These are phyloP conservation scores for Candida railenensis DNA, from an alignment of 805 yeast genomes.

Conservation along the genomic window DNA sequence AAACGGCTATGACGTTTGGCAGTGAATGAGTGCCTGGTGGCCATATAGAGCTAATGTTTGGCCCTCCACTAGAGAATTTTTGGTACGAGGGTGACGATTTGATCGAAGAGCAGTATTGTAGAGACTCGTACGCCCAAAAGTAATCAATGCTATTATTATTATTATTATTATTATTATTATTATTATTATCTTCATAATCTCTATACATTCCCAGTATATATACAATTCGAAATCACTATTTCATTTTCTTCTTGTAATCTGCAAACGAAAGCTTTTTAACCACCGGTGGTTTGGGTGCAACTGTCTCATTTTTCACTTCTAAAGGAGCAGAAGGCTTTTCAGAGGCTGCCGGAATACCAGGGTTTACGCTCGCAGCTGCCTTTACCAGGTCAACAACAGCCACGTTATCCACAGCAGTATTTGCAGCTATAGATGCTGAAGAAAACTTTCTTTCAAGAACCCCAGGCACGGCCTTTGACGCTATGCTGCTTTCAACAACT, in stretches of 20 bases:
- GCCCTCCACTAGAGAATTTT: no score
- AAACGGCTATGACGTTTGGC: background rate
- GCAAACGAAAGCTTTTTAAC: constrained; percentile 69
- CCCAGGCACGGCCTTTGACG: background rate
- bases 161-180: no score
- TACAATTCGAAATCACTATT: constrained; percentile 17
- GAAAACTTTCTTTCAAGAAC: background rate
- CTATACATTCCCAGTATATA: background rate
- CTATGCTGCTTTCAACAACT: constrained; percentile 2
- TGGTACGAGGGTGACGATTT: no score
- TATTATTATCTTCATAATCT: background rate
- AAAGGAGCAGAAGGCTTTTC: background rate
- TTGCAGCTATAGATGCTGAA: background rate
- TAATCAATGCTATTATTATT: background rate
- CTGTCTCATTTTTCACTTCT: constrained; percentile 5
- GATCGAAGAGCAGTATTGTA: no score
- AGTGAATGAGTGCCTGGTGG: no score
- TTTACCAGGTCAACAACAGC: background rate
- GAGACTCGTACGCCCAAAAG: no score
- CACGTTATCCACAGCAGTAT: background rate
- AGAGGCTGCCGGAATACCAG: background rate
- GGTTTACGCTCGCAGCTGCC: background rate
- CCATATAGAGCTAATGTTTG: no score
- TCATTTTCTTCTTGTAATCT: constrained; percentile 65
- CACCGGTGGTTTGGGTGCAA: constrained; percentile 22